phyloP scores from a whole-genome alignment of 73 alveolate genomes.

The Paramecium sonneborni region DNA sequence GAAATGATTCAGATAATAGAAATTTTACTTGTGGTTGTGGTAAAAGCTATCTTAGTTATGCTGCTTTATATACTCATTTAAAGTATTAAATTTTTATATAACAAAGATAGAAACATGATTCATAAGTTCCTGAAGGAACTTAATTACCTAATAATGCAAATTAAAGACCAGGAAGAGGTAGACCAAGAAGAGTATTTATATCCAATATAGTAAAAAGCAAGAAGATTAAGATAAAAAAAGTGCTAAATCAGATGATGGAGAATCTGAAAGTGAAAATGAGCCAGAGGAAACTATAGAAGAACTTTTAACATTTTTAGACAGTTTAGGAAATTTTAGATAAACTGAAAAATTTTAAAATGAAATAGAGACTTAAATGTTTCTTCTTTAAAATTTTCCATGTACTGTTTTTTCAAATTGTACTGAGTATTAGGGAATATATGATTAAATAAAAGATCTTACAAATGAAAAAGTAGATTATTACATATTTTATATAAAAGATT shows the following conservation, averaged over 20 bases:
- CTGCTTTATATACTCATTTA: slow-evolving; percentile 97
- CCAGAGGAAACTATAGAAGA: slow-evolving; percentile 63
- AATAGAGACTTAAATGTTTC: background rate
- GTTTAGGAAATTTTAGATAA: slow-evolving; percentile 33
- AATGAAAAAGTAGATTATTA: background rate
- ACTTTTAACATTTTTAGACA: slow-evolving; percentile 60
- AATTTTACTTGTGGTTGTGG: slow-evolving; percentile 97
- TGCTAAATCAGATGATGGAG: slow-evolving; percentile 58
- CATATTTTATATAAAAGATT: background rate
- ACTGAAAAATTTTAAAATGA: background rate
- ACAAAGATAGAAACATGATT: slow-evolving; percentile 53
- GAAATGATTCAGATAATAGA: slow-evolving; percentile 90
- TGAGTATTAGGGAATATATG: background rate
- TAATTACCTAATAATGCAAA: slow-evolving; percentile 31
- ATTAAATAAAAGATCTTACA: background rate
- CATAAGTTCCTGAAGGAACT: slow-evolving; percentile 61
- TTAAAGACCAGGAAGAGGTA: slow-evolving; percentile 62
- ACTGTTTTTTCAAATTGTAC: background rate
- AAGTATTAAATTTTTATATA: slow-evolving; percentile 58
- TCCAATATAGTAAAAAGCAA: background rate
- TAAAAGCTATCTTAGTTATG: slow-evolving; percentile 91
- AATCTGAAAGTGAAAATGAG: slow-evolving; percentile 37
- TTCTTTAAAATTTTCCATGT: background rate
- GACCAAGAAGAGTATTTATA: slow-evolving; percentile 52
- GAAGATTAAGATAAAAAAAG: slow-evolving; percentile 24